A percentile compares a stretch with the other conserved stretches of the same genome.
phyloP scores from a whole-genome alignment of 2,329 filamentous ascomycete species.

The Hypomyces rosellus region DNA sequence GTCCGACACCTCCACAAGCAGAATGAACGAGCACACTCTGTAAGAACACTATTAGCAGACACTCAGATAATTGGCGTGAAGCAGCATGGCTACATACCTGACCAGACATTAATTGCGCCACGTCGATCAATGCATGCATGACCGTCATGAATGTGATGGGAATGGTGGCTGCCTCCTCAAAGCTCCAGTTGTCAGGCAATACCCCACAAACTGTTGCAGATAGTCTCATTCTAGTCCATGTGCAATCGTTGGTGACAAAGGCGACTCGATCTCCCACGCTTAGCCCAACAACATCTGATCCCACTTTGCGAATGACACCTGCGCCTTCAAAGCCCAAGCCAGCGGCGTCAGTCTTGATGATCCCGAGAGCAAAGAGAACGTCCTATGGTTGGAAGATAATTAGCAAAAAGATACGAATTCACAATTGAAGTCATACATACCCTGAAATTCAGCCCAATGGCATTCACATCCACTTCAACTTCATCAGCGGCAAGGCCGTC shows the following conservation, averaged over 20 bases:
- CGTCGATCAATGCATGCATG: conserved; percentile 23
- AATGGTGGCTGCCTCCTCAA: conserved; percentile 3
- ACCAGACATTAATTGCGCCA: conserved; percentile 21
- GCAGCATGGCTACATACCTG: conserved; percentile 11
- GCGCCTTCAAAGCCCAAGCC: conserved; percentile 20
- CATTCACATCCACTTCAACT: too few species aligned
- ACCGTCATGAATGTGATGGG: conserved; percentile 23
- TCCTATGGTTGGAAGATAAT: conserved; percentile 18
- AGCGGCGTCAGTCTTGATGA: conserved; percentile 8
- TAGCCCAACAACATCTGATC: conserved; percentile 13
- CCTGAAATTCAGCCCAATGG: not conserved
- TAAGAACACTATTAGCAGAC: too few species aligned
- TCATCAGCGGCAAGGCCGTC: too few species aligned
- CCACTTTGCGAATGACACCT: conserved; percentile 22
- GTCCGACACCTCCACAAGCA: conserved; percentile 27
- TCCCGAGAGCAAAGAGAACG: conserved; percentile 27
- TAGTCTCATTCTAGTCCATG: not conserved
- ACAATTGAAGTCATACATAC: conserved; percentile 10
- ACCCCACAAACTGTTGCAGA: not conserved
- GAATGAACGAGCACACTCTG: conserved; percentile 27
- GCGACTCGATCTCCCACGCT: not conserved
- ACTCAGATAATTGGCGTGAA: too few species aligned
- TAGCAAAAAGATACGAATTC: conserved; percentile 26
- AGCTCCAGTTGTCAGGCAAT: not conserved
- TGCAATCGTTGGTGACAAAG: not conserved